Evolutionary conservation across 495 filamentous ascomycete genomes (phyloP).

Genomic region (Aspergillus biplanus): DNA sequence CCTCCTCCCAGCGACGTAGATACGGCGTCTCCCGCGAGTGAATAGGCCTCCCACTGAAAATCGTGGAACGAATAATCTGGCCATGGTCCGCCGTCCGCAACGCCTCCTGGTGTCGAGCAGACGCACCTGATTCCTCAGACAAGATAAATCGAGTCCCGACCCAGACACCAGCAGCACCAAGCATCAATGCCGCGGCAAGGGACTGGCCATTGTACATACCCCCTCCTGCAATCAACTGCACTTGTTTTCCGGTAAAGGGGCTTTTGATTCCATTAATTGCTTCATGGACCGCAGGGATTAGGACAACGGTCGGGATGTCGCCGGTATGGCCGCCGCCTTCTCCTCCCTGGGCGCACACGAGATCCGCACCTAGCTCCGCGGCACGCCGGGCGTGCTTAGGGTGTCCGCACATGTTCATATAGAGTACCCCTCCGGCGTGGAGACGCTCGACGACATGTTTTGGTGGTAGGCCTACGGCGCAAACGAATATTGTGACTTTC

Average conservation of each 20-base stretch:
- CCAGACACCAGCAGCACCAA: conserved; percentile 93
- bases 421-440: conserved; percentile 83
- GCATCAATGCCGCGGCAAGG: conserved; percentile 87
- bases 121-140: conserved; percentile 91
- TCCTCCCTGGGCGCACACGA: conserved; percentile 92
- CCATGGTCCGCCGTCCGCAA: conserved; percentile 89
- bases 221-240: conserved; percentile 91
- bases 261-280: conserved; percentile 80
- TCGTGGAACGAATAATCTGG: conserved; percentile 93
- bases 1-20: background rate
- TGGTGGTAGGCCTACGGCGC: conserved; percentile 92
- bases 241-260: conserved; percentile 81
- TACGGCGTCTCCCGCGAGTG: conserved; percentile 34
- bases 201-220: conserved; percentile 92
- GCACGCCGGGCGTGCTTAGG: conserved; percentile 97
- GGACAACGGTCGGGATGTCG: conserved; percentile 82
- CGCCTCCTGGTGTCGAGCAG: conserved; percentile 93
- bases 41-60: conserved; percentile 75
- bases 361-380: conserved; percentile 83
- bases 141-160: conserved; percentile 96
- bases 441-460: conserved; percentile 84
- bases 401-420: conserved; percentile 99
- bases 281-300: conserved; percentile 88
- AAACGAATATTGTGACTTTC: conserved; percentile 91
- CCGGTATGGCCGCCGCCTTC: conserved; percentile 93